These are phyloP conservation scores for Erigeron canadensis DNA, from an alignment of 129 eudicot species.

Conservation along the genomic window DNA sequence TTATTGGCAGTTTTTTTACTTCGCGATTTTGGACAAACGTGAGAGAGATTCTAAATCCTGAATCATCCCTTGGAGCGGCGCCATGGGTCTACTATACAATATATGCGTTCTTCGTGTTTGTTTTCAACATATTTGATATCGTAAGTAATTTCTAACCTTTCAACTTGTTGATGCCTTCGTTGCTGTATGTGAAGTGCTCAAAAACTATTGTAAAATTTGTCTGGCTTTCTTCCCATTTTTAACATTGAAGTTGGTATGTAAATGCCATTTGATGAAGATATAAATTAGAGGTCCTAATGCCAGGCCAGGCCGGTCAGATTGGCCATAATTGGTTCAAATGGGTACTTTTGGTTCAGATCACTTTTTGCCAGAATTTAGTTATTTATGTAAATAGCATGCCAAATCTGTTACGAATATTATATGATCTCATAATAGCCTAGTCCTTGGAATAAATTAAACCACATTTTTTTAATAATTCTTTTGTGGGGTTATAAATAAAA, in stretches of 20 bases:
- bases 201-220: neutral
- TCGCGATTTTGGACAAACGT: conserved; percentile 72
- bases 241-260: neutral
- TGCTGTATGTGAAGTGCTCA: neutral
- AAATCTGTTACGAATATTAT: neutral
- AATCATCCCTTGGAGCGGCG: conserved; percentile 74
- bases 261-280: neutral
- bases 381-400: neutral
- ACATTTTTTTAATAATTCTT: too few species aligned
- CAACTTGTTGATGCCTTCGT: neutral
- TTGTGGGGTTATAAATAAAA: too few species aligned
- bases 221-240: neutral
- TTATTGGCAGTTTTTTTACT: conserved; percentile 64
- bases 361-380: neutral
- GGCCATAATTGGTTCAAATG: neutral
- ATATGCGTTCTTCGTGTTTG: conserved; percentile 85
- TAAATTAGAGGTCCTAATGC: neutral
- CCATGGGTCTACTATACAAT: conserved; percentile 91
- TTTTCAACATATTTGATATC: conserved; percentile 94
- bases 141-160: conserved; percentile 47
- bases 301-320: too few species aligned
- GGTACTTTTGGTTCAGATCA: neutral
- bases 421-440: neutral
- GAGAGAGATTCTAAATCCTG: conserved; percentile 77
- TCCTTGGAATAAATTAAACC: neutral